These are phyloP conservation scores for Thielaviopsis populi DNA, from an alignment of 2,329 filamentous ascomycete genomes.

Conservation along the genomic window DNA sequence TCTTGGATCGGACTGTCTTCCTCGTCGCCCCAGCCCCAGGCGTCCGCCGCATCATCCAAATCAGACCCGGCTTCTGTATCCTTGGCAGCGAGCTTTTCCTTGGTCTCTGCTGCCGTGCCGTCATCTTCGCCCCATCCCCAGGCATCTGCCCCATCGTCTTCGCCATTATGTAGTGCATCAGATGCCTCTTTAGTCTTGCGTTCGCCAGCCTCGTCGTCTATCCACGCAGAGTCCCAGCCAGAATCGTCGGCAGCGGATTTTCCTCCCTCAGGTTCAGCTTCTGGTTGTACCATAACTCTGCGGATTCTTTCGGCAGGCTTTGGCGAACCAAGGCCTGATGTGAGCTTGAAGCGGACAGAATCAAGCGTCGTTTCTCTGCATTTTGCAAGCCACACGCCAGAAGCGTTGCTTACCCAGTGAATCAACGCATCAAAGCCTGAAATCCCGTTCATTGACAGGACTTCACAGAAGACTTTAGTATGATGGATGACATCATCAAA, in stretches of 20 bases:
- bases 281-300: conserved; percentile 57
- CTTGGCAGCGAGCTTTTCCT: conserved; percentile 13
- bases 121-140: conserved; percentile 70
- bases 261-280: conserved; percentile 30
- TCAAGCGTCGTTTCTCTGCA: conserved; percentile 68
- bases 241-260: conserved; percentile 29
- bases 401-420: conserved; percentile 68
- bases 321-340: conserved; percentile 46
- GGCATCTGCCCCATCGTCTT: conserved; percentile 44
- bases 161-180: conserved; percentile 19
- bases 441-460: conserved; percentile 49
- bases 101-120: conserved; percentile 29
- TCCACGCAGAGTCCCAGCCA: conserved; percentile 73
- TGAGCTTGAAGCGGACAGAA: conserved; percentile 53
- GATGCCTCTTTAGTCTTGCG: conserved; percentile 20
- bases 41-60: conserved; percentile 43
- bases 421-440: conserved; percentile 46
- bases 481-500: conserved; percentile 59
- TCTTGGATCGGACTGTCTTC: conserved; percentile 26
- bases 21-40: conserved; percentile 76
- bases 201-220: conserved; percentile 37
- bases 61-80: conserved; percentile 20
- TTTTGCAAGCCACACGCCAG: conserved; percentile 72
- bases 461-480: conserved; percentile 48
- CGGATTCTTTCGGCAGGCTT: conserved; percentile 71